Evolutionary conservation across 768 basidiomycete genomes (phyloP).

Genomic region (Hygrocybe punicea): DNA sequence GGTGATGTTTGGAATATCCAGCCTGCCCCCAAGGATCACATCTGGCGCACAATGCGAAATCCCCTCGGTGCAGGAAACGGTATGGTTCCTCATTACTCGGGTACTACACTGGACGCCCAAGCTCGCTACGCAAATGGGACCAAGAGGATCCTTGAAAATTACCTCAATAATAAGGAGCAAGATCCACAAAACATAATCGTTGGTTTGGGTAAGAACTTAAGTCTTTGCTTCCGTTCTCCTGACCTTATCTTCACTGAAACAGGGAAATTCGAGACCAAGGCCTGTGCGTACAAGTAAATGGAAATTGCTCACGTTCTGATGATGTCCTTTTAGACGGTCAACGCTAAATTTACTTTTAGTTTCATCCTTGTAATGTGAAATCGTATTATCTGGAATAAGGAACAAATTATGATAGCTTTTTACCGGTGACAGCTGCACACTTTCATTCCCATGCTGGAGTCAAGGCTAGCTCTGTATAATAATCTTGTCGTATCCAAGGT

Average conservation of each 20-base stretch:
- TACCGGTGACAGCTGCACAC: no score
- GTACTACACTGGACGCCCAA: slow-evolving; percentile 88
- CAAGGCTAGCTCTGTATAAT: no score
- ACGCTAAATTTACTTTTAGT: no score
- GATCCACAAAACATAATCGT: slow-evolving; percentile 81
- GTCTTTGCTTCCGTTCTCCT: background rate
- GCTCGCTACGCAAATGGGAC: slow-evolving; percentile 76
- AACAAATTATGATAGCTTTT: no score
- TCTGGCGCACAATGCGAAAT: slow-evolving; percentile 83
- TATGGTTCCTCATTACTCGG: slow-evolving; percentile 85
- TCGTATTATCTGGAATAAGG: no score
- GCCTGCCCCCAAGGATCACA: slow-evolving; percentile 81
- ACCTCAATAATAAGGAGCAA: slow-evolving; percentile 59
- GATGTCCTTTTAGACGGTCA: no score
- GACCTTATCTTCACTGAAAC: background rate
- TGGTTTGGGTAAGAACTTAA: slow-evolving; percentile 50
- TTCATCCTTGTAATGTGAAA: no score
- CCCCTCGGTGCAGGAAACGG: slow-evolving; percentile 82
- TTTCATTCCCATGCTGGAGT: no score
- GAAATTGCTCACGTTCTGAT: no score
- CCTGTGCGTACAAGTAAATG: slow-evolving; percentile 28
- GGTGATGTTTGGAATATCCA: slow-evolving; percentile 86
- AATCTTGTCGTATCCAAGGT: no score
- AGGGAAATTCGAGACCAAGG: slow-evolving; percentile 46
- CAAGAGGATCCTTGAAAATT: slow-evolving; percentile 69